Evolutionary conservation across 176 grass and related monocot genomes (phyloP), one percentile per base, ranked within the genome.

Genomic region (Oryza nivara): DNA sequence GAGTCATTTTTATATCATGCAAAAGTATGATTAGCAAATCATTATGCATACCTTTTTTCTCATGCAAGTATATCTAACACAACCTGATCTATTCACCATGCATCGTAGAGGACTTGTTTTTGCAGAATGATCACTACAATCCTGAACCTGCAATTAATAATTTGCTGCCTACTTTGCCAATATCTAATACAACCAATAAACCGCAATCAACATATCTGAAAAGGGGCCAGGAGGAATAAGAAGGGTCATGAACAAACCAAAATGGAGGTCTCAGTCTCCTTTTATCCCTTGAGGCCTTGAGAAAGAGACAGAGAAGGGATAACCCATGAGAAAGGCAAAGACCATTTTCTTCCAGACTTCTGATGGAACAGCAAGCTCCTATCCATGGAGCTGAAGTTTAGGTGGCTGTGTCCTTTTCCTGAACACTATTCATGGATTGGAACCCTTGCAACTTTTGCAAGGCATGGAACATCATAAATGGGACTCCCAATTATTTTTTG

Each of bases 351-450:
- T 28, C 58, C 58, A 84, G 61, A 68, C 63, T 69, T 41, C 22
- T 69, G 76, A 89, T 82, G 71, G 71, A 91, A 76, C 75, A 72
- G 22, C 60, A 58, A 52, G 41, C 23, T 69, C 72, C 67, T 88
- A 71, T 74, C 83, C 81, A 79, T 74, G 77, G 80, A 70, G 20
- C 72, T 83, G 36, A 84, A 74, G 43, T n/a, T 86, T 87, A 74
- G 80, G 86, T 81, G 40, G 34, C 17, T 44, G 68, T 78, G 85
- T 81, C 83, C 76, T 84, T 92, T 84, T 88, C 82, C 81, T 82
- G 64, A 70, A 78, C 67, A 88, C 89, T 88, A 85, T 92, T 84
- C 89, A 87, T 92, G 82, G 75, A 90, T 90, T 76, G 91, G 84
- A 90, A 84, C 46, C 74, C 35, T 88, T 88, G 73, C 76, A 88